Evolutionary conservation across 768 basidiomycete species (phyloP), one percentile per base, ranked within the genome.

Genomic region (Lactifluus subvellereus): DNA sequence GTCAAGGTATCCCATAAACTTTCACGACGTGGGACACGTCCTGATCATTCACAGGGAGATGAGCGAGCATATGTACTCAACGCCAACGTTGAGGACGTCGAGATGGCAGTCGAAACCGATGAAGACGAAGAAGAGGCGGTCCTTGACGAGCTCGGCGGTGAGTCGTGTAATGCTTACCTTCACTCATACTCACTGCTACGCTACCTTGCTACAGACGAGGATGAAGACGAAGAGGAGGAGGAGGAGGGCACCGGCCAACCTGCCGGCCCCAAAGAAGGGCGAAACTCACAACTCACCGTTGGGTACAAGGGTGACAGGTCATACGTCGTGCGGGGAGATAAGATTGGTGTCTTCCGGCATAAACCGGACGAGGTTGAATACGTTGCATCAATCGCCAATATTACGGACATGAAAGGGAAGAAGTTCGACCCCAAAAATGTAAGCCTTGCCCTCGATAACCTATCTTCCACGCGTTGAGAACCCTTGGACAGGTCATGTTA

Each of bases 291-390:
- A 66, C 81, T 98, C 42, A 91, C 91, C 4, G 87, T 98, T 45
- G 96, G 96, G 11, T 95, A 97, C 80, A 94, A 92, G 76, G 91
- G 94, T 63, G 94, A 97, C 69, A 82, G 95, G 33, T 93, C 94
- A 11, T 97, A 92, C 70, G 94, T 98, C 61, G 87, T 93, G 40
- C 86, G 94, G 50, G 95, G 94, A 45, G 89, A 85, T 74, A 91
- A 88, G 70, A 94, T 97, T 57, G 93, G 93, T 16, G 91, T 94
- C 30, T 97, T 95, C 78, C 86, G 82, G 60, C 89, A 89, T 70
- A 81, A 77, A 22, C 82, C 85, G 57, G 79, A 84, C 65, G 79
- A 86, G 65, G 83, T 97, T 71, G 89, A 90, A 72, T 96, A 93
- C 73, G 82, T 85, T 62, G 91, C 89, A 3, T 91, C 91, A 14